Conservation (phyloP, 169 alveolate genomes). For the Plasmodium vivax region DNA sequence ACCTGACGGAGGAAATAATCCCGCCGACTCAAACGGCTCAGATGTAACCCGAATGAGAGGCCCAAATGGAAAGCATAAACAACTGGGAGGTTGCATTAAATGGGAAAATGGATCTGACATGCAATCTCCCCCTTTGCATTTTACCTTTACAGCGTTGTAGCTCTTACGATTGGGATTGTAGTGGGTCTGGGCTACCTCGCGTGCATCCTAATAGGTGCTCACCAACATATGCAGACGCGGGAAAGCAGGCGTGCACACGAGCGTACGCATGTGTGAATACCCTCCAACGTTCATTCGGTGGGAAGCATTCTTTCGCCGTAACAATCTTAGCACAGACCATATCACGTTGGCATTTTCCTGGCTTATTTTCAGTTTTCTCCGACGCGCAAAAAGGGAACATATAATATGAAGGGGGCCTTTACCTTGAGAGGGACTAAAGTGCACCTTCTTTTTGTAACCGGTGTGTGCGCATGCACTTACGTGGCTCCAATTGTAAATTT, state of each 20-base stretch:
- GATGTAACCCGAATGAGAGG: slow-evolving; percentile 18
- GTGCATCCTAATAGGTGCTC: slow-evolving; percentile 62
- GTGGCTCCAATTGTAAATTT: background rate
- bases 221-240: background rate
- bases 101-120: background rate
- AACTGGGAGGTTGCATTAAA: background rate
- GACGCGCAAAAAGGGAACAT: slow-evolving; percentile 59
- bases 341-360: background rate
- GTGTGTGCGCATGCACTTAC: background rate
- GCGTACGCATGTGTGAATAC: background rate
- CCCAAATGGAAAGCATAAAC: background rate
- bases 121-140: background rate
- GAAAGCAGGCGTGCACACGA: background rate
- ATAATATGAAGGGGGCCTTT: background rate
- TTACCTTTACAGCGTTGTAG: slow-evolving; percentile 53
- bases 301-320: background rate
- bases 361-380: slow-evolving; percentile 37
- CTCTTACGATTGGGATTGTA: slow-evolving; percentile 56
- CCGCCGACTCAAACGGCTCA: slow-evolving; percentile 74
- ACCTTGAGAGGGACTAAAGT: background rate
- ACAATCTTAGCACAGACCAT: background rate
- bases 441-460: background rate
- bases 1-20: slow-evolving; percentile 50
- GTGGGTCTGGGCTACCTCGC: slow-evolving; percentile 55
- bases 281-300: background rate